phyloP scores from a whole-genome alignment of 495 filamentous ascomycete species.

The Articulospora tetracladia region DNA sequence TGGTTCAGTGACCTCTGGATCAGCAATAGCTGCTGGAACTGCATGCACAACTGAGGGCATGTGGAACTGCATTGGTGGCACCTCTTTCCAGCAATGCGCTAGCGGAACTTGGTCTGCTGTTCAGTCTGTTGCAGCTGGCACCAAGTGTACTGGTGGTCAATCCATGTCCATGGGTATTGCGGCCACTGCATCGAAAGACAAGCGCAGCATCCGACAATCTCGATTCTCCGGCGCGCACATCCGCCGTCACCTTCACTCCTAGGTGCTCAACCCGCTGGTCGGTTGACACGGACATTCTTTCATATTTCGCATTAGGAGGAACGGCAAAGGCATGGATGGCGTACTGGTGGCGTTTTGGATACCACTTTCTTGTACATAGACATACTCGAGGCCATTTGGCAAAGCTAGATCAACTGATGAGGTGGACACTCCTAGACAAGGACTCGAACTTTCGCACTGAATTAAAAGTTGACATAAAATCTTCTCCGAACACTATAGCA shows the following conservation, averaged over 20 bases:
- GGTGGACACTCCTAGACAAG: background rate
- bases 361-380: slow-evolving; percentile 19
- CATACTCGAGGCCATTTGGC: background rate
- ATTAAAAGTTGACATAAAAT: too few relatives aligned
- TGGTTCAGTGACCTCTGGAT: slow-evolving; percentile 11
- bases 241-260: slow-evolving; percentile 15
- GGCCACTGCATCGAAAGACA: slow-evolving; percentile 12
- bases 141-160: slow-evolving; percentile 51
- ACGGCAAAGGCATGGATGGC: background rate
- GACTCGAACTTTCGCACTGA: background rate
- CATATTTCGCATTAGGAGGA: slow-evolving; percentile 3
- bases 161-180: slow-evolving; percentile 38
- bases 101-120: slow-evolving; percentile 53
- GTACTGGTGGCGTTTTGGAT: slow-evolving; percentile 15
- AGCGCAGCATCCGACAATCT: slow-evolving; percentile 13
- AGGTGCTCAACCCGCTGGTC: slow-evolving; percentile 12
- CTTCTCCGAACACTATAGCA: too few relatives aligned
- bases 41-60: slow-evolving; percentile 48
- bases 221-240: slow-evolving; percentile 24
- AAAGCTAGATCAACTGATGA: background rate
- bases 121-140: slow-evolving; percentile 54
- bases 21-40: slow-evolving; percentile 26
- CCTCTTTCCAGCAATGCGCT: slow-evolving; percentile 62
- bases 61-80: slow-evolving; percentile 65
- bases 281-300: slow-evolving; percentile 8